A percentile compares a stretch with the other conserved stretches of the same genome.
These are phyloP conservation scores for Dichotomopilus funicola DNA, from an alignment of 2,329 filamentous ascomycete genomes.

Conservation along the genomic window DNA sequence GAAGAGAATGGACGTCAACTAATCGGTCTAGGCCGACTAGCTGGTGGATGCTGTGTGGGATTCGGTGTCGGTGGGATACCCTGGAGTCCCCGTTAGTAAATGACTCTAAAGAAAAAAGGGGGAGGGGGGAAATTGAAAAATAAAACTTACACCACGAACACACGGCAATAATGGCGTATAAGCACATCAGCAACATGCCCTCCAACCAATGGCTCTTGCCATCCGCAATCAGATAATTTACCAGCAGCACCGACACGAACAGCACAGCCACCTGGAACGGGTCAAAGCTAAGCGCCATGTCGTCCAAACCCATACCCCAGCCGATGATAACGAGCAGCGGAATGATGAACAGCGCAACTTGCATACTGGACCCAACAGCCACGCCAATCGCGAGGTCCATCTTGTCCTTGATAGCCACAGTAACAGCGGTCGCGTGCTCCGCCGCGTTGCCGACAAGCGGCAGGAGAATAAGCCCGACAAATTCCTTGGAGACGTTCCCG, in stretches of 20 bases:
- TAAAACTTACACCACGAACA: constrained; percentile 53
- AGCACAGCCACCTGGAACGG: constrained; percentile 82
- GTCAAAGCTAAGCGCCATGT: constrained; percentile 80
- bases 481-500: constrained; percentile 60
- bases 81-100: constrained; percentile 4
- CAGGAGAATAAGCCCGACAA: constrained; percentile 72
- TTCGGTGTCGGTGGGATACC: constrained; percentile 7
- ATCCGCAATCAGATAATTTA: constrained; percentile 80
- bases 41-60: neutral
- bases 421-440: constrained; percentile 75
- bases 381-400: constrained; percentile 80
- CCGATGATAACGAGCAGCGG: constrained; percentile 70
- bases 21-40: too few relatives aligned
- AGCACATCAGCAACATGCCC: constrained; percentile 66
- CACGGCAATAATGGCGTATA: constrained; percentile 73
- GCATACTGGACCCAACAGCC: constrained; percentile 72
- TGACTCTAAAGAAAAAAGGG: neutral
- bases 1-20: too few relatives aligned
- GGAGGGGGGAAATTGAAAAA: neutral
- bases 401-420: constrained; percentile 75
- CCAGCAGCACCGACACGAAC: constrained; percentile 75
- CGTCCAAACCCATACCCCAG: constrained; percentile 64
- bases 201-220: constrained; percentile 80
- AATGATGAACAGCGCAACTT: constrained; percentile 73
- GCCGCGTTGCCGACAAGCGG: constrained; percentile 80